Evolutionary conservation across 2,329 filamentous ascomycete species (phyloP), one percentile per base, ranked within the genome.

Genomic region (Zymoseptoria crescenta): DNA sequence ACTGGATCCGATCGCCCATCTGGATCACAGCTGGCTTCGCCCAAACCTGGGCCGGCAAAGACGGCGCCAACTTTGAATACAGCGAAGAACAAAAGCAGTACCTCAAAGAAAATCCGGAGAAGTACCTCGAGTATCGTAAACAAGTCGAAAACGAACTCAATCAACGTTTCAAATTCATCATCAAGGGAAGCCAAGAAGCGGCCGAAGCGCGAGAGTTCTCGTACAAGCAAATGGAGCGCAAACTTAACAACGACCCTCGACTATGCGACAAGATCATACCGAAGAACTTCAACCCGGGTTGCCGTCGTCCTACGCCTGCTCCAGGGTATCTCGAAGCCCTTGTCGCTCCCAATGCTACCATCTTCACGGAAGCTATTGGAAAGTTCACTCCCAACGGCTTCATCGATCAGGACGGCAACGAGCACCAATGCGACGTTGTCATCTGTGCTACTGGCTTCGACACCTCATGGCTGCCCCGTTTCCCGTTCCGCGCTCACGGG

Each of bases 161-260:
- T 60, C 75, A 77, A 52, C 74, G 78, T 5, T 83, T 82, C 73
- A 79, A 78, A 52, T 78, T 82, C 68, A 81, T 81, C 65, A 71
- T 79, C 62, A 80, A 79, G 65, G 77, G 76, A n/a, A 76, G 74
- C 6, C 58, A 73, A 55, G 77, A 79, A 69, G 77, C 78, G 1
- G 68, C 70, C 55, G 68, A 73, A 27, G 78, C 78, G 9, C 70
- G 73, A 7, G 72, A 75, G n/a, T 76, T 71, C 59, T 66, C 70
- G 29, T 69, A 70, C 56, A 63, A 69, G 3, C 72, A 76, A 55
- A 79, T 79, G 77, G 68, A 66, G 10, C 66, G 66, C 19, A 75
- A 75, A 50, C 67, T 79, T 24, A 69, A 74, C 45, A 61, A 74
- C 52, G 69, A 79, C 55, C 64, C 70, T 1, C 68, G 69, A 1